These are phyloP conservation scores for Termitomyces sp. DNA, from an alignment of 768 basidiomycete species.

Conservation along the genomic window DNA sequence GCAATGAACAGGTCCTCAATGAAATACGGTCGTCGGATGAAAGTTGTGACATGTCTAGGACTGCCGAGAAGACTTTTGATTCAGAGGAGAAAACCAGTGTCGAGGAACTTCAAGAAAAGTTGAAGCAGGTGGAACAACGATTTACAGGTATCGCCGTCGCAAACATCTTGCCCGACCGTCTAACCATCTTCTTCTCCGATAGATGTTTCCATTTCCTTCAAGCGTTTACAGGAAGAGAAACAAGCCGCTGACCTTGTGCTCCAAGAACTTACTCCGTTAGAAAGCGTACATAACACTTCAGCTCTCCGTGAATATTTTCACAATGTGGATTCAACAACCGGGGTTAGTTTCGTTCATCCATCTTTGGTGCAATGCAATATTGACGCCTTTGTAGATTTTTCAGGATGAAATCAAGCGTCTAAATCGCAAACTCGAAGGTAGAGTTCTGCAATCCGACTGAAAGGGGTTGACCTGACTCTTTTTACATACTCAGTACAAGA, in stretches of 20 bases:
- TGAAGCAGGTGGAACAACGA: slow-evolving; percentile 71
- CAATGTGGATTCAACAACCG: slow-evolving; percentile 58
- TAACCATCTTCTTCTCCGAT: slow-evolving; percentile 7
- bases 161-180: neutral
- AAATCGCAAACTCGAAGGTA: slow-evolving; percentile 70
- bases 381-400: slow-evolving; percentile 38
- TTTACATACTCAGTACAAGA: slow-evolving; percentile 59
- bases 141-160: slow-evolving; percentile 51
- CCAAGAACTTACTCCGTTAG: slow-evolving; percentile 64
- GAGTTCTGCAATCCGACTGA: neutral
- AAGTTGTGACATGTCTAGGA: neutral
- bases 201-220: slow-evolving; percentile 80
- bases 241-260: slow-evolving; percentile 62
- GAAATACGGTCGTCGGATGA: neutral
- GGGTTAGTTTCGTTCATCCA: slow-evolving; percentile 39
- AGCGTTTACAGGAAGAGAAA: slow-evolving; percentile 69
- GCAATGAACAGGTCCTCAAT: neutral
- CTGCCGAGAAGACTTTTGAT: neutral
- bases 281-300: slow-evolving; percentile 55
- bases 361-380: neutral
- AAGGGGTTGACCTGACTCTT: slow-evolving; percentile 1
- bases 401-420: slow-evolving; percentile 79
- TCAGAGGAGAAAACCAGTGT: slow-evolving; percentile 23
- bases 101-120: slow-evolving; percentile 56
- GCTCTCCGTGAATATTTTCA: slow-evolving; percentile 71